Conservation (phyloP, 148 eudicot species). For the Limonium bicolor region DNA sequence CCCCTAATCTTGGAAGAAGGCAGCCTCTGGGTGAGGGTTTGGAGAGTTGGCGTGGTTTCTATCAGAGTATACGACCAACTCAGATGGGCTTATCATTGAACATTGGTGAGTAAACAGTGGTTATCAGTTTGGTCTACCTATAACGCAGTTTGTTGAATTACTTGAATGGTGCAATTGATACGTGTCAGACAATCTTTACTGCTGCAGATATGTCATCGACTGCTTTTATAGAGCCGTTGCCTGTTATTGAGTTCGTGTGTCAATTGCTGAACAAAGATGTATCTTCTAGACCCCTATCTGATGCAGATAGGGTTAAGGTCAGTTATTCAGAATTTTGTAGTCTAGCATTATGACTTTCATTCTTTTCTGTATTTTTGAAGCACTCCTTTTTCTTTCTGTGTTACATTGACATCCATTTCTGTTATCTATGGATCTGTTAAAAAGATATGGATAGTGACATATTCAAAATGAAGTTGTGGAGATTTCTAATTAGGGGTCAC, state of each 20-base stretch:
- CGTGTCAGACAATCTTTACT: too few relatives aligned
- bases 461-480: too few relatives aligned
- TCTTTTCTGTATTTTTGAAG: background rate
- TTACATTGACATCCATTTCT: too few relatives aligned
- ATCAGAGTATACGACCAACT: slow-evolving; percentile 79
- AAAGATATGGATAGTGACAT: too few relatives aligned
- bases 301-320: slow-evolving; percentile 73
- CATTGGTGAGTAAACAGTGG: slow-evolving; percentile 24
- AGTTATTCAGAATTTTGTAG: background rate
- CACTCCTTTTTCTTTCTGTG: too few relatives aligned
- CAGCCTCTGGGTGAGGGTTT: slow-evolving; percentile 61
- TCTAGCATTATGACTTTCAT: background rate
- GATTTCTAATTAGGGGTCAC: too few relatives aligned
- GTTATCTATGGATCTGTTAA: too few relatives aligned
- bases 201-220: slow-evolving; percentile 72
- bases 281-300: slow-evolving; percentile 51
- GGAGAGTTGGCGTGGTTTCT: slow-evolving; percentile 83
- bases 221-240: slow-evolving; percentile 66
- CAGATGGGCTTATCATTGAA: slow-evolving; percentile 85
- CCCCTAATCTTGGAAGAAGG: slow-evolving; percentile 43
- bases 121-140: background rate
- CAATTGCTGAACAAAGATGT: slow-evolving; percentile 44
- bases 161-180: too few relatives aligned
- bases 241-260: slow-evolving; percentile 57
- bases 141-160: background rate